These are phyloP conservation scores for Vitis vinifera DNA, from an alignment of 164 flowering plant species.

Conservation along the genomic window DNA sequence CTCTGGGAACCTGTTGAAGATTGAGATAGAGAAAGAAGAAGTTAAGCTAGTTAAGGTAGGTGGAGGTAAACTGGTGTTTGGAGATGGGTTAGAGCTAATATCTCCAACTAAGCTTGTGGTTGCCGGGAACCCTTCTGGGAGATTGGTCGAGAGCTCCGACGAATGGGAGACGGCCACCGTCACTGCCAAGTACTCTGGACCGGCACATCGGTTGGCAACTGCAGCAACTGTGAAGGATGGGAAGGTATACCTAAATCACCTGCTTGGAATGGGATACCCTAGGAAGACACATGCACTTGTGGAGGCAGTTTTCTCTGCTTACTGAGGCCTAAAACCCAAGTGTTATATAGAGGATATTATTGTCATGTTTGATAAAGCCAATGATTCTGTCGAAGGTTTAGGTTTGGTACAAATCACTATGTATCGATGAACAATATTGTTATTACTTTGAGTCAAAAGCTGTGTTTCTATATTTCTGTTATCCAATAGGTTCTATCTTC, in stretches of 20 bases:
- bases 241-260: conserved; percentile 62
- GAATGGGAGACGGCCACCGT: conserved; percentile 79
- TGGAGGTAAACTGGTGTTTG: conserved; percentile 53
- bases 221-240: conserved; percentile 84
- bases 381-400: no score
- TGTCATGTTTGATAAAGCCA: no score
- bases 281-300: conserved; percentile 70
- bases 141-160: conserved; percentile 77
- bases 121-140: conserved; percentile 67
- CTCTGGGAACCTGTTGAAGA: conserved; percentile 55
- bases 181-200: conserved; percentile 50
- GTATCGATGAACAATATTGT: no score
- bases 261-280: conserved; percentile 76
- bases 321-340: no score
- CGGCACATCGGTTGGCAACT: conserved; percentile 66
- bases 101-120: conserved; percentile 74
- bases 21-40: conserved; percentile 37
- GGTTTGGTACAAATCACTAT: no score
- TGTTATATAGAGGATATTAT: no score
- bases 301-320: conserved; percentile 57
- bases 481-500: no score
- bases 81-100: conserved; percentile 79
- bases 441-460: no score
- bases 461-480: no score
- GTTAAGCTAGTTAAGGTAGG: conserved; percentile 53